phyloP scores from a whole-genome alignment of 164 flowering plant species.

The Santalum album region DNA sequence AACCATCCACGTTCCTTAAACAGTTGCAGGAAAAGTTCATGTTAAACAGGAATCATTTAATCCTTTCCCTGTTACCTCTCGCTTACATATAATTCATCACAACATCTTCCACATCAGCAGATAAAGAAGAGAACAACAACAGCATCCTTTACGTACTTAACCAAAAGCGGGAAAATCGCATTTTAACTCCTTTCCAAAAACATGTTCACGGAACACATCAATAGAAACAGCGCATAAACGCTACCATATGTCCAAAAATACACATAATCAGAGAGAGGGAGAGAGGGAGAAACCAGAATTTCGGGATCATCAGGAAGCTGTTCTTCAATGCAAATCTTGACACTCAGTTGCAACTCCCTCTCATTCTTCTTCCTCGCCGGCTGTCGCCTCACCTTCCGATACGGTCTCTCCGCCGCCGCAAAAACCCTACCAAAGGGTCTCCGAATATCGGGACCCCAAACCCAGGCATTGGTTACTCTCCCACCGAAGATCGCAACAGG shows the following conservation, averaged over 20 bases:
- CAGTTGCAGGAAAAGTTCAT: too few relatives aligned
- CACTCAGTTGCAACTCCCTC: constrained; percentile 71
- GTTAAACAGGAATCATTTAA: too few relatives aligned
- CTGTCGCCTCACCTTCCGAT: constrained; percentile 24
- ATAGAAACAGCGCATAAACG: too few relatives aligned
- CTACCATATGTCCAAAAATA: background rate
- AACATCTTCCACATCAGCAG: too few relatives aligned
- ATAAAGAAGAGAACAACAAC: too few relatives aligned
- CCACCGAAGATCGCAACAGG: constrained; percentile 11
- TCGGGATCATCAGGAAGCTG: constrained; percentile 83
- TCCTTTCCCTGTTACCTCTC: too few relatives aligned
- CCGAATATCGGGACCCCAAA: constrained; percentile 11
- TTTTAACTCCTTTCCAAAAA: too few relatives aligned
- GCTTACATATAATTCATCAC: too few relatives aligned
- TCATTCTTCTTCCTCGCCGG: constrained; percentile 35
- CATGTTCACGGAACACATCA: too few relatives aligned
- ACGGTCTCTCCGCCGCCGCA: constrained; percentile 22
- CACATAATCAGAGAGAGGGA: background rate
- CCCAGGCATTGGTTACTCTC: constrained; percentile 10
- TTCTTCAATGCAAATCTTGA: constrained; percentile 71
- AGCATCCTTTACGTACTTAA: too few relatives aligned
- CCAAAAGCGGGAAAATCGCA: too few relatives aligned
- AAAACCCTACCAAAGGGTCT: constrained; percentile 11
- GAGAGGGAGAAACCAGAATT: constrained; percentile 35
- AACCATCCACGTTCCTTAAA: too few relatives aligned